Base-by-base conservation (phyloP, 2,329 filamentous ascomycete species). In the Rutstroemia sp. region DNA sequence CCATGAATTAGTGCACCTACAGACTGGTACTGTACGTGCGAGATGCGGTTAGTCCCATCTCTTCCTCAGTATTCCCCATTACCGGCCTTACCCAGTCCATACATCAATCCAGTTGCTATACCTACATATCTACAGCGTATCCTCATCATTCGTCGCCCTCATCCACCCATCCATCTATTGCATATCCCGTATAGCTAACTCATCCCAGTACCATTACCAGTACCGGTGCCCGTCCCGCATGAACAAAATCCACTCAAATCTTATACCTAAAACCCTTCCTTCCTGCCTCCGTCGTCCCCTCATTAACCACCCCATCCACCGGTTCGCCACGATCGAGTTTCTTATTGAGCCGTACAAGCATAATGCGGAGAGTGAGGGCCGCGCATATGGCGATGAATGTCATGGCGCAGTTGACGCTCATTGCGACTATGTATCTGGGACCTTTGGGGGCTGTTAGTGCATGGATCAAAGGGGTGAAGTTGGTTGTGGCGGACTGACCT, bases 391-490 rank as follows among this genome's bases (percentile, higher is more conserved):
- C 82, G 49, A 90, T 68, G 19, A 82, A 77, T 0, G 81, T 78
- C 18, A 83, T 87, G 1, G 75, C 78, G 62, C 83, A 87, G 69
- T 89, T 88, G 51, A 89, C 84, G 6, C 77, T 76, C 73, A 90
- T 85, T 2, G 87, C 85, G 2, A 63, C 50, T 0, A 64, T 39
- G 25, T 67, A 68, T 54, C 64, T 56, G 19, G 66, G 30, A 34
- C 30, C 30, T 34, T 34, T 4, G 10, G 30, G 30, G 30, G 10
- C 30, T 34, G 30, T 34, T 34, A 34, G 30, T 14, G 10, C 2
- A 12, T 10, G 4, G 3, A 34, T 10, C 10, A 5, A 3, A 30
- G 4, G 27, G 10, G 30, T 4, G 30, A 34, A 9, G 4, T 14
- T 4, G 12, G 30, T 8, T 30, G 27, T 5, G 27, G 27, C 5